These are phyloP conservation scores for Penicillium samsonianum DNA, from an alignment of 495 filamentous ascomycete species.

Conservation along the genomic window DNA sequence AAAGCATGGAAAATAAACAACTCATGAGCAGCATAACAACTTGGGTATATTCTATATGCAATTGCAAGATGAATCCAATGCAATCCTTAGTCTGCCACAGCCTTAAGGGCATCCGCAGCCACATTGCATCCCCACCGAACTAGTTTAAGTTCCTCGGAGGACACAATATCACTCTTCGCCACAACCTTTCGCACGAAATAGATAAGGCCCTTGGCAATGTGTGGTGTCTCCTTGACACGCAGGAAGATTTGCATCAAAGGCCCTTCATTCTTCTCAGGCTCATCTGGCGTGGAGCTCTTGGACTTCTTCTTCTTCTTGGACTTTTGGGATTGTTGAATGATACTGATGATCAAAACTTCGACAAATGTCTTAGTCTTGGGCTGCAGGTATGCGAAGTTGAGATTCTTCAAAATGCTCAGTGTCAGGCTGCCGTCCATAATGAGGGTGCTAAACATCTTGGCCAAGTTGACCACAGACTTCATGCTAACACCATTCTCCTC, in stretches of 20 bases:
- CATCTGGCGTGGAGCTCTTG: slow-evolving; percentile 25
- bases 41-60: slow-evolving; percentile 31
- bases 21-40: slow-evolving; percentile 5
- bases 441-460: slow-evolving; percentile 77
- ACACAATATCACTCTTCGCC: slow-evolving; percentile 69
- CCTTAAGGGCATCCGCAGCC: slow-evolving; percentile 59
- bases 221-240: slow-evolving; percentile 57
- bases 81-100: slow-evolving; percentile 38
- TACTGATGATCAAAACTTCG: slow-evolving; percentile 74
- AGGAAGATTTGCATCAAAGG: slow-evolving; percentile 65
- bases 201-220: slow-evolving; percentile 68
- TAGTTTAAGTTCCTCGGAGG: slow-evolving; percentile 55
- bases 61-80: slow-evolving; percentile 11
- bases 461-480: slow-evolving; percentile 82
- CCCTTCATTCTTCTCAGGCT: slow-evolving; percentile 48
- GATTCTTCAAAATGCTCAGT: slow-evolving; percentile 68
- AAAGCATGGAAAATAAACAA: not conserved
- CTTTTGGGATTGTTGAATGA: slow-evolving; percentile 64
- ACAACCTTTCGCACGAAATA: slow-evolving; percentile 80
- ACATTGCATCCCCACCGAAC: slow-evolving; percentile 72
- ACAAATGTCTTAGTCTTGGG: slow-evolving; percentile 73
- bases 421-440: slow-evolving; percentile 65
- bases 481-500: slow-evolving; percentile 48
- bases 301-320: slow-evolving; percentile 33
- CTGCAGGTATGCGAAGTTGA: slow-evolving; percentile 78